These are phyloP conservation scores for Vigna hirtella DNA, from an alignment of 306 rosid genomes.

Conservation along the genomic window DNA sequence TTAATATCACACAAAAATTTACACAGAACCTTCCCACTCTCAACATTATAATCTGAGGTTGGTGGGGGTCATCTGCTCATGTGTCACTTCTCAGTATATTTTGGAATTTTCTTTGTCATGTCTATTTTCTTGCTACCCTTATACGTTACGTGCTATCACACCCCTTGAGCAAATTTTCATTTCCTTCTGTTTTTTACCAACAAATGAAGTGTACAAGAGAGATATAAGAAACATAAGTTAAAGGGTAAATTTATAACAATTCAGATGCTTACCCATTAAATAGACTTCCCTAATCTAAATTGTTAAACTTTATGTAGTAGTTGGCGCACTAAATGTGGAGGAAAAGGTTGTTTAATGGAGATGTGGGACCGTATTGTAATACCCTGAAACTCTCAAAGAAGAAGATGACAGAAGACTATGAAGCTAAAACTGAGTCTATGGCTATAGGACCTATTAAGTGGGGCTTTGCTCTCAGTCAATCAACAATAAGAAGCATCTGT, in stretches of 20 bases:
- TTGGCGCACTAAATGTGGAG: conserved; percentile 34
- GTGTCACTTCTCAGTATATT: background rate
- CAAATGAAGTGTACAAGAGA: background rate
- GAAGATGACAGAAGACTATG: conserved; percentile 44
- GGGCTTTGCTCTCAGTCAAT: conserved; percentile 46
- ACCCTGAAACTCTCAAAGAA: conserved; percentile 42
- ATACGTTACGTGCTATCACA: background rate
- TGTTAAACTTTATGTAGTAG: background rate
- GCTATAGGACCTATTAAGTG: conserved; percentile 26
- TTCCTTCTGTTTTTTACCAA: background rate
- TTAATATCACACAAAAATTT: conserved; percentile 42
- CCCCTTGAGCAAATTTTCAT: background rate
- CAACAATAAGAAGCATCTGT: conserved; percentile 43
- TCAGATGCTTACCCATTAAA: no score
- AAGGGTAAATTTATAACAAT: no score
- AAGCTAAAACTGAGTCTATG: conserved; percentile 11
- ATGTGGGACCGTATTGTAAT: conserved; percentile 50
- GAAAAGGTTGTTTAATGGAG: conserved; percentile 32
- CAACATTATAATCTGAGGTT: conserved; percentile 44
- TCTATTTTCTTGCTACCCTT: background rate
- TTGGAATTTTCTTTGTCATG: background rate
- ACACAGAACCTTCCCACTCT: conserved; percentile 53
- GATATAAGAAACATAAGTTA: no score
- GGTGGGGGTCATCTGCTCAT: conserved; percentile 44
- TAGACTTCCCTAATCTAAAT: background rate